These are phyloP conservation scores for Sporothrix curviconia DNA, from an alignment of 2,329 filamentous ascomycete genomes.

Conservation along the genomic window DNA sequence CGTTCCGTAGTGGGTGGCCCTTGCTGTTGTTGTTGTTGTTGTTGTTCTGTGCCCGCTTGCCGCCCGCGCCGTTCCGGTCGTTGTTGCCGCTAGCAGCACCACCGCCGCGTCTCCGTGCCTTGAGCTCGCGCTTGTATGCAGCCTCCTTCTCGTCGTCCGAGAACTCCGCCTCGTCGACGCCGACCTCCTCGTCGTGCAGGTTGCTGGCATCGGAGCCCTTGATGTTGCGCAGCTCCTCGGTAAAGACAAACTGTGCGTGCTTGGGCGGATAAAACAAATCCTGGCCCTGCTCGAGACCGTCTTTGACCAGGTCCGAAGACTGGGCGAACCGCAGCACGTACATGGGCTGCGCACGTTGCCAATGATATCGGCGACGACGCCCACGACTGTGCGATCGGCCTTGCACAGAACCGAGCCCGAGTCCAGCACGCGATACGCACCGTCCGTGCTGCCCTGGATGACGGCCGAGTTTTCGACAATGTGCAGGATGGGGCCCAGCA, in stretches of 20 bases:
- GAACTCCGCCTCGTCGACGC: conserved; percentile 83
- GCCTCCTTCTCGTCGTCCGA: conserved; percentile 94
- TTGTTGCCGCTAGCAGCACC: conserved; percentile 32
- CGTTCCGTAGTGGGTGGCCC: conserved; percentile 34
- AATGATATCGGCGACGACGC: conserved; percentile 76
- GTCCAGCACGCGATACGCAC: conserved; percentile 80
- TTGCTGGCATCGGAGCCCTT: conserved; percentile 95
- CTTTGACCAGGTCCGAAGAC: conserved; percentile 52
- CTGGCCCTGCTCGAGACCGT: conserved; percentile 61
- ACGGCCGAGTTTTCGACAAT: conserved; percentile 74
- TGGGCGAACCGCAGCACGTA: conserved; percentile 74
- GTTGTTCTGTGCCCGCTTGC: conserved; percentile 1
- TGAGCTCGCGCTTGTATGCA: conserved; percentile 64
- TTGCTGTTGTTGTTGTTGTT: background rate
- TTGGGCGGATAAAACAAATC: conserved; percentile 72
- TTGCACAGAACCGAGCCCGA: conserved; percentile 76
- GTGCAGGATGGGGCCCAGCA: conserved; percentile 68
- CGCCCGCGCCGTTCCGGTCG: background rate
- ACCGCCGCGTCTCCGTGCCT: conserved; percentile 54
- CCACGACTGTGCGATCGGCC: conserved; percentile 67
- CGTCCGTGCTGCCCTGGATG: conserved; percentile 69
- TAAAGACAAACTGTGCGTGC: conserved; percentile 81
- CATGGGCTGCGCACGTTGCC: conserved; percentile 75
- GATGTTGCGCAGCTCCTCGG: conserved; percentile 66
- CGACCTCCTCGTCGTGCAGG: conserved; percentile 85